Base-by-base conservation (phyloP, 2,329 filamentous ascomycete species). In the Talaromyces piceae region DNA sequence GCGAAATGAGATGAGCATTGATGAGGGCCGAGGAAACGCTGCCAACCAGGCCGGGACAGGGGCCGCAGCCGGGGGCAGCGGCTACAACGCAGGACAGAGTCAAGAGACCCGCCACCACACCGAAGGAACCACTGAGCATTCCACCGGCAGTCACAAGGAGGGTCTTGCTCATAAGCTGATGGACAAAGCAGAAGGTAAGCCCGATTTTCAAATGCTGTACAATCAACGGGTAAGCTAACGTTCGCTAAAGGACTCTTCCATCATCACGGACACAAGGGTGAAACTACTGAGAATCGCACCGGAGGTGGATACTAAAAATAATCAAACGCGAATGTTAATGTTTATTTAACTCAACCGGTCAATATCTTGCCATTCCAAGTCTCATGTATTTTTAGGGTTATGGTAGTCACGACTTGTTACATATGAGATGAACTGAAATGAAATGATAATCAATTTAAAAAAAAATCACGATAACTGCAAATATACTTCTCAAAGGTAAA, bases 181-280 rank as follows among this genome's bases (percentile, higher is more conserved):
- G n/a, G 23, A 45, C 7, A 53, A 49, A 31, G 51, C 51, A 4
- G 51, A 49, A 23, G 46, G 51, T 53, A 49, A 13, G 45, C 28
- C 20, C 16, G 3, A 18, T 51, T 18, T 12, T n/a, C n/a, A 13
- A 20, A 9, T 16, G 4, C 6, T 9, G 12, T 18, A 13, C n/a
- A 28, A 12, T 16, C 2, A n/a, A 13, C 16, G 13, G 8, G n/a
- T 8, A n/a, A 26, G 12, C 39, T 43, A 25, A 43, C 13, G n/a
- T 13, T 5, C n/a, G 8, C 13, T 16, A 23, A 27, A 53, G 51
- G 22, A 22, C 31, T 53, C 2, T 27, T 53, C n/a, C n/a, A n/a
- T 4, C 46, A 49, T 22, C 23, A 16, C n/a, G 45, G 49, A 27
- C 46, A 49, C 20, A 33, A 41, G 3, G 16, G 41, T 26, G 31